phyloP scores from a whole-genome alignment of 768 basidiomycete species.

The Mycena metata region DNA sequence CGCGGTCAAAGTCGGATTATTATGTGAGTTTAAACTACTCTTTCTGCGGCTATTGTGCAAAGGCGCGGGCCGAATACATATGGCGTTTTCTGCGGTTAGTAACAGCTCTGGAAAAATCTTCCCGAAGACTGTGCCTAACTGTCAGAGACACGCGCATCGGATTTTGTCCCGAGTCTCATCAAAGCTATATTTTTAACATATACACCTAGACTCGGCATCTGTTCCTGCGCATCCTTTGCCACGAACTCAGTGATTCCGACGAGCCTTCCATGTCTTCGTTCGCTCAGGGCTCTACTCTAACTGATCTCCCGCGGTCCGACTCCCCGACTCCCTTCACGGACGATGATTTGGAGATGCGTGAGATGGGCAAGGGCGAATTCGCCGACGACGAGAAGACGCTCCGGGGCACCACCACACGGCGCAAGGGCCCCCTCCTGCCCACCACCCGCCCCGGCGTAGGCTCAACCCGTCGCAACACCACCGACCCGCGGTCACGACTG shows the following conservation, averaged over 20 bases:
- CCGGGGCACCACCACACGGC: conserved; percentile 24
- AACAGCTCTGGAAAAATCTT: too few species aligned
- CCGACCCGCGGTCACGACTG: conserved; percentile 21
- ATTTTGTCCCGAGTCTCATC: background rate
- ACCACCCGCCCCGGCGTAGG: conserved; percentile 30
- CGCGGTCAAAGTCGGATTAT: conserved; percentile 79
- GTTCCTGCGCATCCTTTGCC: conserved; percentile 77
- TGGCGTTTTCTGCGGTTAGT: too few species aligned
- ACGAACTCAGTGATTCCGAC: conserved; percentile 61
- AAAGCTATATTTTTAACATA: background rate
- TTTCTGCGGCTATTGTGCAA: too few species aligned
- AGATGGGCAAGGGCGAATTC: conserved; percentile 33
- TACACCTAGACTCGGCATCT: conserved; percentile 62
- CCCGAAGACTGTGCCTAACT: too few species aligned
- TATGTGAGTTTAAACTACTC: conserved; percentile 50
- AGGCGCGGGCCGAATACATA: too few species aligned
- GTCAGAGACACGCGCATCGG: too few species aligned
- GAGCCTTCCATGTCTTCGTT: conserved; percentile 37
- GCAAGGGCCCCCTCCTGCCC: conserved; percentile 33
- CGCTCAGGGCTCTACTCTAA: conserved; percentile 46
- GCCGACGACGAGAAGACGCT: conserved; percentile 47
- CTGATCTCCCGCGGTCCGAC: conserved; percentile 49
- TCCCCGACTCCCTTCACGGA: conserved; percentile 55
- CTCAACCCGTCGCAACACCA: background rate
- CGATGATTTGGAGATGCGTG: conserved; percentile 40